Percentiles rank a stretch among this genome's conserved stretches.
Evolutionary conservation across 2,329 filamentous ascomycete genomes (phyloP).

Genomic region (Cordyceps javanica): DNA sequence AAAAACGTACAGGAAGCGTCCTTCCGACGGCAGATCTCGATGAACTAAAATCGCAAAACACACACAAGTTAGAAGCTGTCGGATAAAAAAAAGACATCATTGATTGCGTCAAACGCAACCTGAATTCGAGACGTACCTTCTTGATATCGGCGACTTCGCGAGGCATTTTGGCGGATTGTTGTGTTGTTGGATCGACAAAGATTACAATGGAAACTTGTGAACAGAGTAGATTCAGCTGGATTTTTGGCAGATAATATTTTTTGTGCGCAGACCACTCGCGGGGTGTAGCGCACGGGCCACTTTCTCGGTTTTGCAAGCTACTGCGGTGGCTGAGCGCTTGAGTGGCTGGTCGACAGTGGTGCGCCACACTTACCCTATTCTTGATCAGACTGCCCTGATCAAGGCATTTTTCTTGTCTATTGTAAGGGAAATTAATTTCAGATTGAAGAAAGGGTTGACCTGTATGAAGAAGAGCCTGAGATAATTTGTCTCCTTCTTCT

Average conservation of each 20-base stretch:
- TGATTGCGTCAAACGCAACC: background rate
- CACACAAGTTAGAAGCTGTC: constrained; percentile 21
- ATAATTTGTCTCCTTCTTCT: too few species aligned
- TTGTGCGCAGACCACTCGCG: constrained; percentile 26
- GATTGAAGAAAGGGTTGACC: too few species aligned
- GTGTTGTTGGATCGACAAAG: constrained; percentile 37
- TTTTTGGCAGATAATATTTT: constrained; percentile 28
- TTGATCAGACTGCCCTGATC: background rate
- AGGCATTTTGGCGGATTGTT: constrained; percentile 92
- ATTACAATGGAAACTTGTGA: constrained; percentile 23
- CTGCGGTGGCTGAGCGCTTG: background rate
- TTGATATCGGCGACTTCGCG: constrained; percentile 98
- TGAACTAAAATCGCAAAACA: constrained; percentile 68
- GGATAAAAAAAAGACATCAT: background rate
- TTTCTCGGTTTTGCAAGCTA: background rate
- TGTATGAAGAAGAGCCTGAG: too few species aligned
- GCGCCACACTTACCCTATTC: constrained; percentile 4
- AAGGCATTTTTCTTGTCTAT: background rate
- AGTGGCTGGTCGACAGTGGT: background rate
- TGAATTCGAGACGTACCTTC: constrained; percentile 43
- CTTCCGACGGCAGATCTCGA: constrained; percentile 99
- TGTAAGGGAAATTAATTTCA: too few species aligned
- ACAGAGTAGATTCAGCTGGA: constrained; percentile 23
- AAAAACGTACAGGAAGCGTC: constrained; percentile 90
- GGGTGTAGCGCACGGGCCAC: constrained; percentile 23